Percentiles rank a stretch among this genome's conserved stretches.
phyloP scores from a whole-genome alignment of 2,329 filamentous ascomycete species.

The Fusarium vanettenii region DNA sequence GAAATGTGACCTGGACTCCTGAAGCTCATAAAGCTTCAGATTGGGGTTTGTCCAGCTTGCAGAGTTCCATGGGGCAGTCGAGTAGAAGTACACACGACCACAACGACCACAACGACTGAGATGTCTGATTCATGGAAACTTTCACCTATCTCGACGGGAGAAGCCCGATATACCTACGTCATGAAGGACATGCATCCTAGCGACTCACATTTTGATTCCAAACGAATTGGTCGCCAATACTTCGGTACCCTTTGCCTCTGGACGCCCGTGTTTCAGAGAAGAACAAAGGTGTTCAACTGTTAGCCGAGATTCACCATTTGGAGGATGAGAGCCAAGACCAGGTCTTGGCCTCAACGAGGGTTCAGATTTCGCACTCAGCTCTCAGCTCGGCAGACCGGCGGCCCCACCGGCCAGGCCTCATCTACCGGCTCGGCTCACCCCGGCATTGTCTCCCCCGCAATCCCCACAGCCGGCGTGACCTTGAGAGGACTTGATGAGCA shows the following conservation, averaged over 20 bases:
- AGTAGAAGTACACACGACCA: slow-evolving; percentile 13
- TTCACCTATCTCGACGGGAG: not conserved
- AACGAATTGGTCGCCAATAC: not conserved
- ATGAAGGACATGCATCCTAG: not conserved
- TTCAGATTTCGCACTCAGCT: not conserved
- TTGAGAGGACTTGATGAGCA: not conserved
- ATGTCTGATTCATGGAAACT: not conserved
- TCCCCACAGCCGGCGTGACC: slow-evolving; percentile 6
- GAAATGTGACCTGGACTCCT: slow-evolving; percentile 11
- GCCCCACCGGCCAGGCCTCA: slow-evolving; percentile 15
- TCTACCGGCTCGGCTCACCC: slow-evolving; percentile 17
- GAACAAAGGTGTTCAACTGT: not conserved
- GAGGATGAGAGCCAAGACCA: not conserved
- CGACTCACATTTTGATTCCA: not conserved
- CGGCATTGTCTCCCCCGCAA: slow-evolving; percentile 10
- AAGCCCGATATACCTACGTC: not conserved
- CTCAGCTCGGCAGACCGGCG: slow-evolving; percentile 9
- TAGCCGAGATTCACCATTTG: not conserved
- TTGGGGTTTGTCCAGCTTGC: slow-evolving; percentile 19
- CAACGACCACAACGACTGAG: slow-evolving; percentile 26
- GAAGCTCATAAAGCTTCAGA: slow-evolving; percentile 13
- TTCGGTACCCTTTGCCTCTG: not conserved
- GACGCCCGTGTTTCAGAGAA: not conserved
- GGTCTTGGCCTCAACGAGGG: not conserved
- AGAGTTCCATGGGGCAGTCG: slow-evolving; percentile 21